Conservation (phyloP, 208 protist species). For the Lotmaria passim region DNA sequence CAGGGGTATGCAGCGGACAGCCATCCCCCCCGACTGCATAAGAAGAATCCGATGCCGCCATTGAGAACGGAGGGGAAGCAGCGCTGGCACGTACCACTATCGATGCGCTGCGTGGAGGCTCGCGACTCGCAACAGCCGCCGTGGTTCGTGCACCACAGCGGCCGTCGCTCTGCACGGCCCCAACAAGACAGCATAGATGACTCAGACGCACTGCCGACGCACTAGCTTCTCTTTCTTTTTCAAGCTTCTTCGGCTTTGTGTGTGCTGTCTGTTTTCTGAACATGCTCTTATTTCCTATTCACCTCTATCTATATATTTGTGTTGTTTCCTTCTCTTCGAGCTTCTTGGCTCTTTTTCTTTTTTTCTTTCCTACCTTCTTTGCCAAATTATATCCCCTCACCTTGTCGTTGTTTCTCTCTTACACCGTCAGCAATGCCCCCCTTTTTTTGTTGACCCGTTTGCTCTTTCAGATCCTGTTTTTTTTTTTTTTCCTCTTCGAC, state of each 20-base stretch:
- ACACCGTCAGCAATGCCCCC: no score
- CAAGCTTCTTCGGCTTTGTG: not conserved
- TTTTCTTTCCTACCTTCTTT: no score
- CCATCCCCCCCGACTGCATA: not conserved
- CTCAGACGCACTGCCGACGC: not conserved
- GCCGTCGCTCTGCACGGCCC: not conserved
- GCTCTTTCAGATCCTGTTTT: no score
- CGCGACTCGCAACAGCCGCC: not conserved
- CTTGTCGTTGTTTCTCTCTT: not conserved
- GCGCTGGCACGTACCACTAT: conserved; percentile 6
- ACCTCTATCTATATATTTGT: not conserved
- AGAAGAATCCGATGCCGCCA: not conserved
- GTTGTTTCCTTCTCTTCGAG: not conserved
- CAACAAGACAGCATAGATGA: not conserved
- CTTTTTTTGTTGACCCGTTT: no score
- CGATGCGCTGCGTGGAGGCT: conserved; percentile 1
- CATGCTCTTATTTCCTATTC: not conserved
- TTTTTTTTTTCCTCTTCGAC: no score
- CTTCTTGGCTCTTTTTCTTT: no score
- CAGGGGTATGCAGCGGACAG: not conserved
- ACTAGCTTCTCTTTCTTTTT: not conserved
- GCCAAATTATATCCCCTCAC: not conserved
- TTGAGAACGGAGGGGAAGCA: conserved; percentile 2
- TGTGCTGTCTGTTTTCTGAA: not conserved
- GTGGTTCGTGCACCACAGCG: not conserved